phyloP scores from a whole-genome alignment of 495 filamentous ascomycete species.

The Penicillium longicatenatum region DNA sequence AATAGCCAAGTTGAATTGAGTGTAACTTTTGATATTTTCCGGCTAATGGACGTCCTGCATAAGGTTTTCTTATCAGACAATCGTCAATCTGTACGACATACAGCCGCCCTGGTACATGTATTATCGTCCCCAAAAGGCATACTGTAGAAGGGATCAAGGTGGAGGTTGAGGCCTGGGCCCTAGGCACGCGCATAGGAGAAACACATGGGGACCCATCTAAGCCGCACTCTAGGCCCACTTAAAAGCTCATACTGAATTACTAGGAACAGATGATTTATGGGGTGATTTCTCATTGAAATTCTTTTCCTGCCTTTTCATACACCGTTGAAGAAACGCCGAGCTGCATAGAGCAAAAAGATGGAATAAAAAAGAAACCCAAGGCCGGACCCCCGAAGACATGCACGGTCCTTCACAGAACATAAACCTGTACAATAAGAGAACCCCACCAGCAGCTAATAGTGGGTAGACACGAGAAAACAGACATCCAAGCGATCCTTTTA shows the following conservation, averaged over 20 bases:
- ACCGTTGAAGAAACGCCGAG: slow-evolving; percentile 49
- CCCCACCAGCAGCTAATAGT: slow-evolving; percentile 31
- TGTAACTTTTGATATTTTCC: not conserved
- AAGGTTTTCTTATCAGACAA: too few species aligned
- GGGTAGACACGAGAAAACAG: slow-evolving; percentile 31
- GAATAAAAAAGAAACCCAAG: slow-evolving; percentile 44
- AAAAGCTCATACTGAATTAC: not conserved
- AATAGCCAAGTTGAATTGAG: too few species aligned
- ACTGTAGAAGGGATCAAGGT: too few species aligned
- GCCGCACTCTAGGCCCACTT: slow-evolving; percentile 11
- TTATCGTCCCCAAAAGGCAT: too few species aligned
- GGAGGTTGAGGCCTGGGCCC: not conserved
- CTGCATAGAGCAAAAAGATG: slow-evolving; percentile 44
- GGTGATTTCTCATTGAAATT: slow-evolving; percentile 36
- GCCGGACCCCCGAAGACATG: slow-evolving; percentile 50
- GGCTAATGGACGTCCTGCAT: too few species aligned
- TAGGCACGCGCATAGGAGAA: not conserved
- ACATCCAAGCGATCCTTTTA: slow-evolving; percentile 34
- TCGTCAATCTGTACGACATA: too few species aligned
- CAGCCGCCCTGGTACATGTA: too few species aligned
- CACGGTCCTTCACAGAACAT: slow-evolving; percentile 44
- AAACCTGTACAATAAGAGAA: slow-evolving; percentile 50
- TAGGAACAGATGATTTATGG: slow-evolving; percentile 9
- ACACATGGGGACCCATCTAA: slow-evolving; percentile 10
- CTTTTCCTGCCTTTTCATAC: slow-evolving; percentile 48